Percentiles rank a stretch among this genome's conserved stretches.
phyloP scores from a whole-genome alignment of 1,284 basidiomycete species.

The Heliocybe sulcata region DNA sequence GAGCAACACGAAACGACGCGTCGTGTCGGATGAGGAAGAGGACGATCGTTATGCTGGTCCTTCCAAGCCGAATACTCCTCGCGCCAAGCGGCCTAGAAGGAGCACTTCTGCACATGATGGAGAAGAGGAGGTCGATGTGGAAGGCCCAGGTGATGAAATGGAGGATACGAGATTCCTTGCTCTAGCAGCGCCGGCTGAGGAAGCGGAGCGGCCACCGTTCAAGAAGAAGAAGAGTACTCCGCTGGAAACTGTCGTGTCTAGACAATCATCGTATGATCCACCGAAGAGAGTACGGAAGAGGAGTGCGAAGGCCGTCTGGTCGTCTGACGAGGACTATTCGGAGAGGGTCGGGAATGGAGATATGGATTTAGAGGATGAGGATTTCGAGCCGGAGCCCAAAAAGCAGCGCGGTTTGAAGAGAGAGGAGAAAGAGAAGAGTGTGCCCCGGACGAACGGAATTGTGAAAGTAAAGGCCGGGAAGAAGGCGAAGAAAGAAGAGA shows the following conservation, averaged over 20 bases:
- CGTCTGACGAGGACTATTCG: neutral
- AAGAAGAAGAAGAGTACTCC: neutral
- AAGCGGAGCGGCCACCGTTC: neutral
- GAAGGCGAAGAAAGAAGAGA: neutral
- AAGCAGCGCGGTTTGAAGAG: neutral
- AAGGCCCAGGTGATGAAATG: neutral
- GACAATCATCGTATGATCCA: neutral
- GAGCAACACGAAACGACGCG: neutral
- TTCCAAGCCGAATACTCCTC: neutral
- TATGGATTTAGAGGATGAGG: slow-evolving; percentile 3
- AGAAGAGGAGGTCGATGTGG: neutral
- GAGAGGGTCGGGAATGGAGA: neutral
- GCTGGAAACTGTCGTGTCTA: neutral
- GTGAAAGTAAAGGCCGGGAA: slow-evolving; percentile 1
- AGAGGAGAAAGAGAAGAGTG: neutral
- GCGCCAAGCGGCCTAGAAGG: neutral
- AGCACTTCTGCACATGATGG: neutral
- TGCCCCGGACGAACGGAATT: neutral
- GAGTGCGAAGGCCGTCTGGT: neutral
- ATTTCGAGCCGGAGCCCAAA: neutral
- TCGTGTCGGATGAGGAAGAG: neutral
- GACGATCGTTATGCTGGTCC: neutral
- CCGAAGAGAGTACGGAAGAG: neutral
- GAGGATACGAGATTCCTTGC: neutral
- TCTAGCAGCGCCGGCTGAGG: too few species aligned